Evolutionary conservation across 768 basidiomycete species (phyloP), one percentile per base, ranked within the genome.

Genomic region (Tricholoma sp.): DNA sequence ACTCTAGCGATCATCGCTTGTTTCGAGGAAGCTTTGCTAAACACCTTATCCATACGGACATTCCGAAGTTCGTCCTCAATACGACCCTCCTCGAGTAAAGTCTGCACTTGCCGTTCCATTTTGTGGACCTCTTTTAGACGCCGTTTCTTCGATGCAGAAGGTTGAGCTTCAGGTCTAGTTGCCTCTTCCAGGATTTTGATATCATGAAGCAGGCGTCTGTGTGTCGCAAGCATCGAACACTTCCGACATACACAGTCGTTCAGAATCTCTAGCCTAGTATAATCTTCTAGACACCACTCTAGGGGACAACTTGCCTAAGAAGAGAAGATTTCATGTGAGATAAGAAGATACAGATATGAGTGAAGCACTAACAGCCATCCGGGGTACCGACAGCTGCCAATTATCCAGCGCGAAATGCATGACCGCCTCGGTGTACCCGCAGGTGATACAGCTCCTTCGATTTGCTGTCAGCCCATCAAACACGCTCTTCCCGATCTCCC

Each of bases 381-480:
- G 76, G 17, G 91, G 91, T 12, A 93, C 74, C 29, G 86, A 79
- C 42, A 95, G 73, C 67, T 91, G 88, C 84, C 89, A 85, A 63
- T 85, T 92, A 67, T 94, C 89, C 61, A 94, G 88, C 1, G 86
- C 76, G 66, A 93, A 95, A 67, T 89, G 94, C 88, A 90, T 93
- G 59, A 94, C 93, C 3, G 93, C 90, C 65, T 95, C 93, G 12
- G 92, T 93, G 68, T 96, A 98, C 15, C 92, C 94, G 66, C 96
- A 98, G 50, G 83, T 78, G 48, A 90, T 78, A 64, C 96, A 98
- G 60, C 89, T 91, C 56, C 94, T 76, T 58, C 94, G 74, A 63
- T 96, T 93, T 2, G 95, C 94, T 1, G 93, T 93, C 58, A 98
- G 73, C 0, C 93, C 94, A 60, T 96, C 93, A 63, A 94, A 96